Evolutionary conservation across 257 asterid species (phyloP), one percentile per base, ranked within the genome.

Genomic region (Oldenlandia corymbosa): DNA sequence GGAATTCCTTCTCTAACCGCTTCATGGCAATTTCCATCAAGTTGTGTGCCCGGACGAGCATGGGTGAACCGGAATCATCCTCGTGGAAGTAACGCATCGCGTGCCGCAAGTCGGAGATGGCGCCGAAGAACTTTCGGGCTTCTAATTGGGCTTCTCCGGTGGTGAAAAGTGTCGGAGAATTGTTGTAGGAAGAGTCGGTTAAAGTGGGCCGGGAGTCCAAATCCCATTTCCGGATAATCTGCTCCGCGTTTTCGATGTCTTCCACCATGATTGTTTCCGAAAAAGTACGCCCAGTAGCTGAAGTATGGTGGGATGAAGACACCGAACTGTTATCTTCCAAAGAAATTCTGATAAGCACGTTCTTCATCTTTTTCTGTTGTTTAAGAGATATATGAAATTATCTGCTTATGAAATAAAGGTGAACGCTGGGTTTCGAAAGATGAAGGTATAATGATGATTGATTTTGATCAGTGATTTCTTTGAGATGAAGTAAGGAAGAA

Each of bases 1-100:
- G 66, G 62, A 90, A 88, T 58, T 90, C 96, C 72, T 81, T 84
- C 71, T 90, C 90, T 43, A 88, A 48, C 31, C 88, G 70, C 23
- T 71, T 88, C 82, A 84, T 81, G 0, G 95, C 96, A 21, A 80
- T 73, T 23, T 72, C 83, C 97, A 90, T 90, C 69, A 88, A 51
- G 31, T 58, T 70, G 71, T 88, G 96, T 54, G 88, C 78, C 52
- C 90, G 73, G 57, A 82, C 28, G 39, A 90, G 83, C 1, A 64
- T 64, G 6, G 72, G 79, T 0, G 90, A 76, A 64, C 54, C 48
- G 1, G 96, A 73, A 28, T 65, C 36, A 11, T 65, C 73, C 47
- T 66, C 82, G 11, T 79, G 63, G 32, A 73, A 76, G 62, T 74
- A 71, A 58, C 76, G 88, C 97, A 90, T 90, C 1, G 84, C 73